phyloP scores from a whole-genome alignment of 2,329 filamentous ascomycete species.

The Fusarium sp. region DNA sequence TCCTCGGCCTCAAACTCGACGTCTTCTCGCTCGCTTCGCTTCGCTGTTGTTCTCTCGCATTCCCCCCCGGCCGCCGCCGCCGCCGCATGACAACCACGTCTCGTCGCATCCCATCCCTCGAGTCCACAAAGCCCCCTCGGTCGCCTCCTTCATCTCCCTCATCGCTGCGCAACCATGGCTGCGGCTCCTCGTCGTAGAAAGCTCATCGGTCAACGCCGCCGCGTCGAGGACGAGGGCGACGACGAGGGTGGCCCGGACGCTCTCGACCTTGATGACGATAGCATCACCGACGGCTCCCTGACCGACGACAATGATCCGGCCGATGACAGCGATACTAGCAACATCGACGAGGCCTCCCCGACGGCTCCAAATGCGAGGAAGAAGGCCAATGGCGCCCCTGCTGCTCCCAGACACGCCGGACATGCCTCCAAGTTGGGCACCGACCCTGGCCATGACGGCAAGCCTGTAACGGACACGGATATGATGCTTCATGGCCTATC shows the following conservation, averaged over 20 bases:
- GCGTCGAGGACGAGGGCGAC: slow-evolving; percentile 77
- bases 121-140: slow-evolving; percentile 48
- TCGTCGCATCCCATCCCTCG: slow-evolving; percentile 42
- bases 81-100: slow-evolving; percentile 47
- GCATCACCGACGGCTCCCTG: slow-evolving; percentile 73
- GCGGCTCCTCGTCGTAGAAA: slow-evolving; percentile 69
- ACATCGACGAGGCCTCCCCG: slow-evolving; percentile 68
- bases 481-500: slow-evolving; percentile 69
- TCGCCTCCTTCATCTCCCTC: slow-evolving; percentile 46
- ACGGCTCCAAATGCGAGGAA: slow-evolving; percentile 58
- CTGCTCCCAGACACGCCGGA: slow-evolving; percentile 51
- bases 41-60: slow-evolving; percentile 32
- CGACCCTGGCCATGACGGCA: slow-evolving; percentile 50
- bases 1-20: slow-evolving; percentile 37
- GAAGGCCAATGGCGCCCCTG: slow-evolving; percentile 57
- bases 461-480: slow-evolving; percentile 65
- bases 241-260: slow-evolving; percentile 71
- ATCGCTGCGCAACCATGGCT: slow-evolving; percentile 50
- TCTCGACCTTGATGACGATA: slow-evolving; percentile 73
- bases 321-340: slow-evolving; percentile 74
- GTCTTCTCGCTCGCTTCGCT: slow-evolving; percentile 18
- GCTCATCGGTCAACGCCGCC: slow-evolving; percentile 74
- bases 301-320: slow-evolving; percentile 72
- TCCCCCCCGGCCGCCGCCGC: slow-evolving; percentile 29
- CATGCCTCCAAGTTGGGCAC: slow-evolving; percentile 52